Conservation (phyloP, 352 stramenopile species). For the Halophytophthora batemanensis region DNA sequence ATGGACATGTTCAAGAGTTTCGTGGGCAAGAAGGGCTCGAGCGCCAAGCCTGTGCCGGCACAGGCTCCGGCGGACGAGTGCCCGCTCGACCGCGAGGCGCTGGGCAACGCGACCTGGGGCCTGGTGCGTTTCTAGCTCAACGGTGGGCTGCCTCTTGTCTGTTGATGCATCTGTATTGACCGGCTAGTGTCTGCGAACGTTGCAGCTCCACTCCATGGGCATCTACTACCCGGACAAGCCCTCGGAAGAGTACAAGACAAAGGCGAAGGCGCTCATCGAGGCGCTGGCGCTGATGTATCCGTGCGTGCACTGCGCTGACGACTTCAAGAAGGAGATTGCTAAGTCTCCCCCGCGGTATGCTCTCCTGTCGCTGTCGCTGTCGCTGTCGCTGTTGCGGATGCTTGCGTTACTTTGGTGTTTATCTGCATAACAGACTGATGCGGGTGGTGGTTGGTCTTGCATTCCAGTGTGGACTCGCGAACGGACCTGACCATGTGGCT, state of each 20-base stretch:
- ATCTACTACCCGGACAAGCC: slow-evolving; percentile 97
- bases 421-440: neutral
- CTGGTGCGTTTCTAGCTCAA: slow-evolving; percentile 46
- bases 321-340: slow-evolving; percentile 94
- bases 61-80: slow-evolving; percentile 50
- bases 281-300: slow-evolving; percentile 92
- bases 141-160: neutral
- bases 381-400: neutral
- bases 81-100: slow-evolving; percentile 79
- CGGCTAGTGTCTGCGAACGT: neutral
- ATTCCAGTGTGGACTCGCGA: slow-evolving; percentile 82
- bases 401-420: neutral
- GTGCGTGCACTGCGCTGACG: slow-evolving; percentile 91
- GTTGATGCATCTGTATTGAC: neutral
- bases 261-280: slow-evolving; percentile 89
- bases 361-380: neutral
- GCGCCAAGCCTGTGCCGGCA: neutral
- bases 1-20: slow-evolving; percentile 82
- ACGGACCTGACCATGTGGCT: slow-evolving; percentile 94
- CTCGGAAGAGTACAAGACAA: slow-evolving; percentile 84
- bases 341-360: slow-evolving; percentile 88
- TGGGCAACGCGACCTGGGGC: slow-evolving; percentile 86
- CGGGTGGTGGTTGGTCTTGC: neutral
- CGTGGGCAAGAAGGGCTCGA: slow-evolving; percentile 34
- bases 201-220: slow-evolving; percentile 90